Conservation (phyloP, 176 grass and related monocot species). For the Oryza punctata region DNA sequence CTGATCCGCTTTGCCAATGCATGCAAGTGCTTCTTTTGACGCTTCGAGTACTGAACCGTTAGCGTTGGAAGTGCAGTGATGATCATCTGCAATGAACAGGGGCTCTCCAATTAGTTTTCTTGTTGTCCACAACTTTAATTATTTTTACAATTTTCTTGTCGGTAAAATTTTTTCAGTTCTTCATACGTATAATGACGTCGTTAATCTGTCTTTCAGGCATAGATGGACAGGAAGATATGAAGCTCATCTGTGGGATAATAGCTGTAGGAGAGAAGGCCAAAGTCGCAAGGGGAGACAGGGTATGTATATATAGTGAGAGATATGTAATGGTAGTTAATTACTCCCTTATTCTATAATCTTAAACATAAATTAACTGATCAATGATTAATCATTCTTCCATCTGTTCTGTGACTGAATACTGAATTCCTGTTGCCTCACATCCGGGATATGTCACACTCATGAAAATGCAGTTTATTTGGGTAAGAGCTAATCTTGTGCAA, state of each 20-base stretch:
- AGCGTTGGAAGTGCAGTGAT: neutral
- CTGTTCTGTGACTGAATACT: neutral
- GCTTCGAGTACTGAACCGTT: neutral
- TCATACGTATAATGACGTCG: neutral
- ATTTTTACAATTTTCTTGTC: neutral
- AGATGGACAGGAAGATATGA: conserved; percentile 80
- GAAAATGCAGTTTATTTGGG: conserved; percentile 65
- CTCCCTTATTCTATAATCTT: neutral
- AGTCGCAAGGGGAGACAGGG: conserved; percentile 74
- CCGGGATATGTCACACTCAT: conserved; percentile 15
- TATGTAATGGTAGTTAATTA: neutral
- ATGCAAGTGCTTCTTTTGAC: neutral
- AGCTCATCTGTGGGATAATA: conserved; percentile 82
- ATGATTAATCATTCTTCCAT: conserved; percentile 22
- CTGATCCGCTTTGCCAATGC: neutral
- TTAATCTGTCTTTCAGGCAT: conserved; percentile 45
- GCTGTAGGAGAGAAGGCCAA: conserved; percentile 75
- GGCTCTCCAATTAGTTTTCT: neutral
- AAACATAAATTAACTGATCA: neutral
- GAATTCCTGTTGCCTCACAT: neutral
- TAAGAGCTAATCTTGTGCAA: conserved; percentile 29
- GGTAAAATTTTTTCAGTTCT: neutral
- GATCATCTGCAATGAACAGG: neutral
- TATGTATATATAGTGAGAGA: conserved; percentile 28
- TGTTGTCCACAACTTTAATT: neutral